A percentile compares a stretch with the other conserved stretches of the same genome.
These are phyloP conservation scores for Ceratobasidium sp. DNA, from an alignment of 1,284 basidiomycete species.

Conservation along the genomic window DNA sequence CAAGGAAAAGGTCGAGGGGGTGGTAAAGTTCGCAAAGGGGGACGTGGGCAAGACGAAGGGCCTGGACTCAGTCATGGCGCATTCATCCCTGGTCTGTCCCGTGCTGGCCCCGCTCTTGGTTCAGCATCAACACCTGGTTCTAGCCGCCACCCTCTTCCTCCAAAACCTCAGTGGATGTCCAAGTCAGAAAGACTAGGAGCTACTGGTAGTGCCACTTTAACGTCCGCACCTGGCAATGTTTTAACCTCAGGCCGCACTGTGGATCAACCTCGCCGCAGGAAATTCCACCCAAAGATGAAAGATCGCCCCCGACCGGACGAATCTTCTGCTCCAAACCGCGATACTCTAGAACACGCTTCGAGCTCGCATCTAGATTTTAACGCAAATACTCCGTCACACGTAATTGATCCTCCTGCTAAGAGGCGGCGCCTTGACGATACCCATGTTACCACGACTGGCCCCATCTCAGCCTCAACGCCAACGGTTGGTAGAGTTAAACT, in stretches of 20 bases:
- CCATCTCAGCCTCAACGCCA: neutral
- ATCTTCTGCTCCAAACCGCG: neutral
- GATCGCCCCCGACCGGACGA: neutral
- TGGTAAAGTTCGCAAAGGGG: neutral
- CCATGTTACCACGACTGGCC: neutral
- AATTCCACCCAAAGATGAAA: neutral
- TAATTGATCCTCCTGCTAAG: constrained; percentile 5
- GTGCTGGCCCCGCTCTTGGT: neutral
- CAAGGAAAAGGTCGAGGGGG: neutral
- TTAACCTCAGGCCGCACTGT: neutral
- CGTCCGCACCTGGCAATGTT: neutral
- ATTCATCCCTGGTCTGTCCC: neutral
- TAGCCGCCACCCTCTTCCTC: neutral
- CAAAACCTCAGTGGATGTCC: neutral
- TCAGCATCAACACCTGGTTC: neutral
- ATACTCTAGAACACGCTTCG: neutral
- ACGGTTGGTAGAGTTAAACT: neutral
- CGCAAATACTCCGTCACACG: neutral
- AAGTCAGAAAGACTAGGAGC: neutral
- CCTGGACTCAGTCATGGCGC: neutral
- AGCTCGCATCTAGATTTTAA: neutral
- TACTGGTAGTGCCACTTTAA: neutral
- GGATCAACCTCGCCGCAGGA: neutral
- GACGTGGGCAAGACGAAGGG: neutral
- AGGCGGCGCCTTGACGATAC: constrained; percentile 2